Evolutionary conservation across 805 yeast species (phyloP).

Genomic region (Wickerhamiella hasegawae): DNA sequence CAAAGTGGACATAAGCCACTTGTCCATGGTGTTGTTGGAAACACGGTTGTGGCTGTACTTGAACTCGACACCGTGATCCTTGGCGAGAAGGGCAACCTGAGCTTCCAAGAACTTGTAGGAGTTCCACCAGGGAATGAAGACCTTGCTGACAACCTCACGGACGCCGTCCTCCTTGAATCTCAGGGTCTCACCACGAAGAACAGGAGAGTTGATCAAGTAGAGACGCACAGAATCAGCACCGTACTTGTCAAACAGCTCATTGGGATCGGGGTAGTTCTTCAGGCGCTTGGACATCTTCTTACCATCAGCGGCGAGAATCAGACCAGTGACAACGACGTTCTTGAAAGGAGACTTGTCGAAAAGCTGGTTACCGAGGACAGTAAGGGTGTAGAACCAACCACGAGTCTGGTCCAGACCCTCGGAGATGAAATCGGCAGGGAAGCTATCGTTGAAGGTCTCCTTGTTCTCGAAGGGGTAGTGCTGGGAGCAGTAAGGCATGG

Average conservation of each 20-base stretch:
- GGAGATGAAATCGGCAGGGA: constrained; percentile 95
- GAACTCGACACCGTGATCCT: constrained; percentile 55
- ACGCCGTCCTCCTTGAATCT: constrained; percentile 98
- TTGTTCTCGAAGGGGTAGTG: constrained; percentile 91
- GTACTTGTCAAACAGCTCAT: constrained; percentile 58
- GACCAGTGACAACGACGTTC: constrained; percentile 91
- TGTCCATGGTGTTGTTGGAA: constrained; percentile 88
- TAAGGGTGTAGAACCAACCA: constrained; percentile 98
- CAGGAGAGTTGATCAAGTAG: constrained; percentile 94
- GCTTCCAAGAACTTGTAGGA: constrained; percentile 93
- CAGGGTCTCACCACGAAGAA: constrained; percentile 88
- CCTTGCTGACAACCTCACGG: constrained; percentile 91
- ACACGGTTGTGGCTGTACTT: constrained; percentile 46
- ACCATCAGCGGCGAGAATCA: constrained; percentile 94
- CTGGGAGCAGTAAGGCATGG: constrained; percentile 95
- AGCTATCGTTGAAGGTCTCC: constrained; percentile 51
- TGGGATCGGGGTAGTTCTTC: constrained; percentile 96
- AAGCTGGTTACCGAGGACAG: constrained; percentile 88
- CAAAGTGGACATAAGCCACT: constrained; percentile 91
- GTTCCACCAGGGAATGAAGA: constrained; percentile 96
- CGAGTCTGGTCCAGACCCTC: constrained; percentile 99
- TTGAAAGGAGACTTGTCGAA: constrained; percentile 86
- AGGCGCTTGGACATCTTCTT: constrained; percentile 98
- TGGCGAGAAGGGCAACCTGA: constrained; percentile 71
- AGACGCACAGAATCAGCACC: constrained; percentile 98